These are phyloP conservation scores for Bryoerythrophyllum caledonicum DNA, from an alignment of 225 moss, liverwort and hornwort species.

Conservation along the genomic window DNA sequence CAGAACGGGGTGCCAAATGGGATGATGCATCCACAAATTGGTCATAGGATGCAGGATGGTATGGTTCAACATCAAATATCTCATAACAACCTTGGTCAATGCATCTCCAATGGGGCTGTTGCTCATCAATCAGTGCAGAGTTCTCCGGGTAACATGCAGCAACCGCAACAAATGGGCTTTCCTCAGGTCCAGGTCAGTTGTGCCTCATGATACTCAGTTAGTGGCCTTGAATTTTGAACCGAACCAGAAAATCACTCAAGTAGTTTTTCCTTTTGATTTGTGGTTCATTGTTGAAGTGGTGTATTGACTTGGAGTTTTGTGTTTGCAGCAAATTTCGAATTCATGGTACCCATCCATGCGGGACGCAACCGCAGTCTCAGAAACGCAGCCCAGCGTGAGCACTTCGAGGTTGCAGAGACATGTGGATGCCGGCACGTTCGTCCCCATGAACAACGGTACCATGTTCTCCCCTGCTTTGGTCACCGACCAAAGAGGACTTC, in stretches of 20 bases:
- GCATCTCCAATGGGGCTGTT: conserved; percentile 29
- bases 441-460: conserved; percentile 17
- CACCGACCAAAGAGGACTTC: conserved; percentile 40
- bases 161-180: conserved; percentile 48
- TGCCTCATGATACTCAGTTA: not conserved
- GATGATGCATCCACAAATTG: conserved; percentile 43
- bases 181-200: conserved; percentile 54
- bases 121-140: conserved; percentile 37
- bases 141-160: conserved; percentile 41
- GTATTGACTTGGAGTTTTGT: conserved; percentile 7
- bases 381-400: conserved; percentile 47
- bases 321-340: conserved; percentile 42
- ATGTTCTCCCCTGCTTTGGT: conserved; percentile 29
- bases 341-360: conserved; percentile 53
- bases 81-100: conserved; percentile 30
- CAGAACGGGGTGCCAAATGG: conserved; percentile 33
- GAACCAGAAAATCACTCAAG: not conserved
- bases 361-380: conserved; percentile 28
- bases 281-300: not conserved
- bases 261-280: not conserved
- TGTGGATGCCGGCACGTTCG: conserved; percentile 17
- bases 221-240: not conserved
- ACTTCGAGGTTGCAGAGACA: conserved; percentile 42
- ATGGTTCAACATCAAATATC: conserved; percentile 34
- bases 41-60: conserved; percentile 38